Base-by-base conservation (phyloP, 2,329 filamentous ascomycete genomes). In the Acrocalymma vagum region DNA sequence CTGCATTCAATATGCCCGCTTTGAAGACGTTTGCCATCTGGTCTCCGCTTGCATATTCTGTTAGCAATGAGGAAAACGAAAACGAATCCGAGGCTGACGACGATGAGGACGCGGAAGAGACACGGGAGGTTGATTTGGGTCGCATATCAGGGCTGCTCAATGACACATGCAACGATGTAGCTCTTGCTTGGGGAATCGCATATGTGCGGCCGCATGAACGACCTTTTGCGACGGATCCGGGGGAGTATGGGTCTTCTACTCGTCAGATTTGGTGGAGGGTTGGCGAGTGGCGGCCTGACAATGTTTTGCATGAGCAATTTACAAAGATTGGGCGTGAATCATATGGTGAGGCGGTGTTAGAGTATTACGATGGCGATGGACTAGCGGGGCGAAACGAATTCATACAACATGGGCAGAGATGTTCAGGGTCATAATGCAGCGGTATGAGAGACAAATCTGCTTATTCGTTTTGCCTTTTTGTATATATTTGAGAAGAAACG, bases 181-280 rank as follows among this genome's bases (percentile, higher is more conserved):
- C n/a, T 20, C 29, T 37, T 3, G 42, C 30, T 8, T 47, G 43
- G 43, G 43, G 38, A 3, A 25, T 47, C 6, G 38, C 38, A 4
- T 47, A 47, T 21, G n/a, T n/a, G 13, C 25, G 10, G 11, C 36
- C 42, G 3, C 22, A 23, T 9, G 22, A 11, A 16, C 11, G 16
- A 9, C 18, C 29, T 9, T 32, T 32, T 16, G 10, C 11, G 5
- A 10, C 18, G 2, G n/a, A 9, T 11, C 11, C 11, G 5, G 32
- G 22, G 8, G 22, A 17, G 6, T 13, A 35, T 9, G 4, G 14
- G 7, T 26, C 11, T 3, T 6, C n/a, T 15, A 32, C 11, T 9
- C 34, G 34, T 7, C 34, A 37, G 14, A 5, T 37, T 2, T 37
- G 34, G 34, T 37, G 34, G 34, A 9, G 18, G 7, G 11, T 22